A percentile compares a stretch with the other conserved stretches of the same genome.
These are phyloP conservation scores for Colletotrichum liriopes DNA, from an alignment of 2,329 filamentous ascomycete genomes.

Conservation along the genomic window DNA sequence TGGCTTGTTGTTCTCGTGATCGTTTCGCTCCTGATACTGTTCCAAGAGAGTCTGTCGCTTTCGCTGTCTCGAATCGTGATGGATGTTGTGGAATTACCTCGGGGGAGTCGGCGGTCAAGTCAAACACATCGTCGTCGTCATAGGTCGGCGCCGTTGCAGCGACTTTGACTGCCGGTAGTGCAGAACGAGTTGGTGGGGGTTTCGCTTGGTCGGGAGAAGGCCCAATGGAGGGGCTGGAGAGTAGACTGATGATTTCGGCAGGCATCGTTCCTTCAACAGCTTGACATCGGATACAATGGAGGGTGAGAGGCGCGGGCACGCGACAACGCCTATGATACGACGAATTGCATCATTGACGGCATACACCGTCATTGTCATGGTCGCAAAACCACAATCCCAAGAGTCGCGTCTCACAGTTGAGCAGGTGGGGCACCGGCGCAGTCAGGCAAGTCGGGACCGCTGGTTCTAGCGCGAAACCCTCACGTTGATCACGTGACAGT, in stretches of 20 bases:
- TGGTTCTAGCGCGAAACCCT: slow-evolving; percentile 24
- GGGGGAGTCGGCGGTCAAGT: slow-evolving; percentile 41
- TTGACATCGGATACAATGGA: neutral
- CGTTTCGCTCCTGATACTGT: slow-evolving; percentile 11
- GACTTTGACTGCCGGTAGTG: neutral
- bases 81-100: neutral
- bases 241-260: slow-evolving; percentile 53
- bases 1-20: slow-evolving; percentile 18
- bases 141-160: neutral
- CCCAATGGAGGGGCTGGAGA: slow-evolving; percentile 51
- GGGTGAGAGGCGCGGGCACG: neutral
- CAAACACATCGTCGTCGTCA: slow-evolving; percentile 41
- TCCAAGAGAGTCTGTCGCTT: neutral
- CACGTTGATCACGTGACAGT: slow-evolving; percentile 21
- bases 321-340: neutral
- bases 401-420: slow-evolving; percentile 25
- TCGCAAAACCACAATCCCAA: neutral
- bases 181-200: slow-evolving; percentile 17
- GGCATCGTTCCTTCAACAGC: slow-evolving; percentile 47
- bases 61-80: neutral
- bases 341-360: neutral
- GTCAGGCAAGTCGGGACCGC: neutral
- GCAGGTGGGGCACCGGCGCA: slow-evolving; percentile 10
- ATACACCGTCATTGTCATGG: neutral
- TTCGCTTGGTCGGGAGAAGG: slow-evolving; percentile 8